Base-by-base conservation (phyloP, 805 yeast species). In the Ogataea degrootiae region DNA sequence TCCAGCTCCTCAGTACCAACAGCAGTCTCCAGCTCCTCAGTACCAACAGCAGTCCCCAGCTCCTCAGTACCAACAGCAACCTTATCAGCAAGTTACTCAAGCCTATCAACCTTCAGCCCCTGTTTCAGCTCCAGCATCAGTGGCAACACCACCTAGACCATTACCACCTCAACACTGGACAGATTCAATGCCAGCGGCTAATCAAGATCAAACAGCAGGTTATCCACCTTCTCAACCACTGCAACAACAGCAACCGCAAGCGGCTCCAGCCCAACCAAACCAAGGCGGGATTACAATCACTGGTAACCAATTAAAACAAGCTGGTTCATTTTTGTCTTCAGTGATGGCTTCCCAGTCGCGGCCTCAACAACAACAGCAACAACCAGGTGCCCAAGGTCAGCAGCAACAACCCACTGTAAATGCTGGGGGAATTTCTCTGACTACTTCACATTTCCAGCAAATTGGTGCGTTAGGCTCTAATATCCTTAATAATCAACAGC, bases 271-370 rank as follows among this genome's bases (percentile, higher is more conserved):
- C 58, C 57, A 41, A 60, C 52, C 49, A 31, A 39, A 19, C 21
- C 47, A 41, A 39, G 44, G 43, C 1, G 44, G 46, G 15, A 41
- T 51, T 23, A 46, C 52, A 8, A 48, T 54, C 9, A 36, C 56
- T 17, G 44, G 44, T 1, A 34, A 42, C 38, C 58, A 54, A 41
- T 21, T 54, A 26, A 45, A 43, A 26, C 57, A 54, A 22, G 56
- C 56, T 6, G 57, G 56, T 4, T 47, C 53, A 9, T 39, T 52
- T 21, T 17, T 49, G 3, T 36, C 50, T 4, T 45, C 50, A 6
- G 43, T 53, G 2, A 36, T 40, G 21, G 38, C 43, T 9, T 29
- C 17, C 26, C 53, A 43, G 37, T 34, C 37, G 19, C 54, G 42
- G 16, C 47, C 44, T n/a, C 47, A 34, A 37, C 49, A 34, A 37